Base-by-base conservation (phyloP, 371 early-diverging fungal species). In the Circinella umbellata region DNA sequence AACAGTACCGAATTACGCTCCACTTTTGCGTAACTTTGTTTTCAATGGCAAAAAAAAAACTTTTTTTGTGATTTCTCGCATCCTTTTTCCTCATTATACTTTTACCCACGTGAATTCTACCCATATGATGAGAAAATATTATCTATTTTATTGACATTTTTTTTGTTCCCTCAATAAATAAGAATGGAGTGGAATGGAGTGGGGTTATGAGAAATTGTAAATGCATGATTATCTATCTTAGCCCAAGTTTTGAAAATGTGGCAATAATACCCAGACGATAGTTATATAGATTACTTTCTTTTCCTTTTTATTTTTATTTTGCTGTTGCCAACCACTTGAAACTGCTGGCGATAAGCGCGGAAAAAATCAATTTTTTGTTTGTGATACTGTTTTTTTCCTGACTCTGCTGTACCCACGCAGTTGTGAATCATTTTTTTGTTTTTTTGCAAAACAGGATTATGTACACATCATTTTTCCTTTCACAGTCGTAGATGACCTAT, bases 361-460 rank as follows among this genome's bases (percentile, higher is more conserved):
- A 51, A 51, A 51, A 13, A 51, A 15, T 51, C 51, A 51, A 51
- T 15, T 14, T 51, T n/a, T 51, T 51, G 51, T 51, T 51, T 51
- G 51, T 51, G 51, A 51, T 51, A 51, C 51, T 51, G 51, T 51
- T 51, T 51, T 5, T 51, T 51, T 51, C 51, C 51, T 51, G 51
- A 42, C 7, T 51, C 51, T 51, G 51, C 15, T 51, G 51, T 17
- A 13, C 8, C 51, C 51, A 15, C 51, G 51, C 14, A 42, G 11
- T 42, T 42, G 11, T 42, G 42, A 42, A 42, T 42, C 42, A 42
- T 6, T n/a, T n/a, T 14, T 14, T 47, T 47, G 47, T 15, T 47
- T 9, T 47, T 9, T 47, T 15, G 9, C 47, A 47, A 11, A 47
- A n/a, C 8, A n/a, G 8, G 51, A 51, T 51, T 51, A 51, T 51